A percentile compares a stretch with the other conserved stretches of the same genome.
Conservation (phyloP, 2,329 filamentous ascomycete genomes). For the Cercospora canescens region DNA sequence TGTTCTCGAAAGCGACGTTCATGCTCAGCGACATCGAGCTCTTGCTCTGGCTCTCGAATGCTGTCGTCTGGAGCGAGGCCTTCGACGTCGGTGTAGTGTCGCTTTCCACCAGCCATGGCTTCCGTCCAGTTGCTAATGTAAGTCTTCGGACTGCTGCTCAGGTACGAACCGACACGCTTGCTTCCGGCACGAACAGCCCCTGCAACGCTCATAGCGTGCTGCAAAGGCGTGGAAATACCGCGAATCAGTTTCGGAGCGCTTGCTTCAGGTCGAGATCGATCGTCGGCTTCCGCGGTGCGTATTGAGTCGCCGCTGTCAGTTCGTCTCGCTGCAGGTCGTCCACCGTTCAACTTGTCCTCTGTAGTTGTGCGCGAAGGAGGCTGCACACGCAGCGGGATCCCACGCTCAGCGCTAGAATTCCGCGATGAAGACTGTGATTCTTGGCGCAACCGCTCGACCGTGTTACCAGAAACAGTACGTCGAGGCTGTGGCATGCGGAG, state of each 20-base stretch:
- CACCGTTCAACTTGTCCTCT: conserved; percentile 15
- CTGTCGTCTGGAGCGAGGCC: conserved; percentile 65
- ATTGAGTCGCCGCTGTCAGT: conserved; percentile 19
- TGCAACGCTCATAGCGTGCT: conserved; percentile 24
- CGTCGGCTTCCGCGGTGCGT: conserved; percentile 16
- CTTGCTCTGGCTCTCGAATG: conserved; percentile 56
- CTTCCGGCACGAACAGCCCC: conserved; percentile 58
- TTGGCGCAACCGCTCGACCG: conserved; percentile 31
- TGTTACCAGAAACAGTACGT: conserved; percentile 21
- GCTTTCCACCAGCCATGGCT: conserved; percentile 91
- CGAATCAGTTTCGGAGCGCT: conserved; percentile 21
- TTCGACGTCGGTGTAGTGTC: conserved; percentile 80
- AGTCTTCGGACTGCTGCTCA: conserved; percentile 90
- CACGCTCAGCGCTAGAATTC: conserved; percentile 29
- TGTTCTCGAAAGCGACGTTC: conserved; percentile 78
- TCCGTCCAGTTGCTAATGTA: conserved; percentile 96
- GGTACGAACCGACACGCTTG: conserved; percentile 63
- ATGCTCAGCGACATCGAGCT: conserved; percentile 54
- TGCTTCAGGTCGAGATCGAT: conserved; percentile 8
- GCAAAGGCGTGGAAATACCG: conserved; percentile 24
- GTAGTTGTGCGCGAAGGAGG: conserved; percentile 33
- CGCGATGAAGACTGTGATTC: conserved; percentile 40
- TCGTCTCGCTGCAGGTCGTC: conserved; percentile 12
- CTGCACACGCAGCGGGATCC: conserved; percentile 29
- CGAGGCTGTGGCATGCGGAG: conserved; percentile 43